phyloP scores from a whole-genome alignment of 2,329 filamentous ascomycete species.

The Monosporascus sp. region DNA sequence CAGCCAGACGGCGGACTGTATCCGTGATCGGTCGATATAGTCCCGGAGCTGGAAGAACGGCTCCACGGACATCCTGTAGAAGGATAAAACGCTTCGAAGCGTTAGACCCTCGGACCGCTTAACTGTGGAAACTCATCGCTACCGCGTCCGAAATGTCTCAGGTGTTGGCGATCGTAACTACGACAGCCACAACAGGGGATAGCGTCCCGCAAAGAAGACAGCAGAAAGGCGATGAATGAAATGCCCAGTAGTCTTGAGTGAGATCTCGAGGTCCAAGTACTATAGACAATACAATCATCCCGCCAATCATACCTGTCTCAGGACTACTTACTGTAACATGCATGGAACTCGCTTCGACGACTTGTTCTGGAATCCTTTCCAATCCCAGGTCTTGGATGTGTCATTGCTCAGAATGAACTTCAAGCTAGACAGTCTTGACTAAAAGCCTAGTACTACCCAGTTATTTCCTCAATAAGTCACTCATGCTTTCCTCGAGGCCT shows the following conservation, averaged over 20 bases:
- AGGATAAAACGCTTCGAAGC: background rate
- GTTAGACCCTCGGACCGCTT: background rate
- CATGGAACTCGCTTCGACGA: too few relatives aligned
- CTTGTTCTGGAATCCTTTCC: too few relatives aligned
- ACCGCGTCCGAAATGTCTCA: background rate
- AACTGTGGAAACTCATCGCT: background rate
- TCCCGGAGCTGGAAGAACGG: background rate
- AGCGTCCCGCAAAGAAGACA: background rate
- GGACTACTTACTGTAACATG: too few relatives aligned
- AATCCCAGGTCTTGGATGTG: too few relatives aligned
- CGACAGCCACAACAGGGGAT: background rate
- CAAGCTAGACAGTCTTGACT: background rate
- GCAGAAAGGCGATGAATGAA: background rate
- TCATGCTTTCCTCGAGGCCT: background rate
- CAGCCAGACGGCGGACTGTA: background rate
- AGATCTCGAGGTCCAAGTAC: background rate
- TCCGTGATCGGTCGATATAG: background rate
- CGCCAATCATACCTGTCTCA: background rate
- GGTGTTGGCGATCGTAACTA: background rate
- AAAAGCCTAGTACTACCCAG: background rate
- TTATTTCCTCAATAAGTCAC: background rate
- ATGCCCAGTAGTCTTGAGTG: background rate
- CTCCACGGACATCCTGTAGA: background rate
- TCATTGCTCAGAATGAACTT: too few relatives aligned
- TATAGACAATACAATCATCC: background rate